Evolutionary conservation across 352 stramenopile species (phyloP), one percentile per base, ranked within the genome.

Genomic region (Halophytophthora polymorphica): DNA sequence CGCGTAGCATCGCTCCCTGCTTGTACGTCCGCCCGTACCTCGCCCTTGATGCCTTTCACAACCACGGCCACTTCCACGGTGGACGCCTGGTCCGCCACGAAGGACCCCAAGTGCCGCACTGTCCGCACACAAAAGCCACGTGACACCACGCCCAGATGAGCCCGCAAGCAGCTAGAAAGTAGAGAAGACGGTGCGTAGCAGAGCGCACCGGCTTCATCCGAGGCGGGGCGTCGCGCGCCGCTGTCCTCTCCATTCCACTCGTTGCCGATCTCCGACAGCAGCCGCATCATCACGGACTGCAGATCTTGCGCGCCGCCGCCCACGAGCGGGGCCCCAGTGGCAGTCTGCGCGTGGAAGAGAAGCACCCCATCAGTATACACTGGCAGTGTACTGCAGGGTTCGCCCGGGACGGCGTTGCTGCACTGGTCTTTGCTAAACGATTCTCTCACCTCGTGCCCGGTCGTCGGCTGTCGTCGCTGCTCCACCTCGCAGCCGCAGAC

Each of bases 21-120:
- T 25, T 3, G 8, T 18, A 38, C 14, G 4, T 22, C 3, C 31
- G 38, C 23, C 10, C 22, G 33, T 41, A 88, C 81, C 62, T 92
- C 81, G 50, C 81, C 81, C 46, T 87, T 88, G 50, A 92, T 88
- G 0, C 73, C 78, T 35, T 76, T 77, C 22, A 85, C 77, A 31
- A 73, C 44, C 34, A 90, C 64, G 0, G 71, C 69, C 19, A 92
- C 81, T 48, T 92, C 81, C 33, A 84, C 76, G 0, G 81, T 92
- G 21, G 78, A 80, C 15, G 78, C 69, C 42, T 89, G 78, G n/a
- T 89, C 81, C 1, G 81, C 81, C 13, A 29, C 46, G 45, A 90
- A 92, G 1, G 70, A 84, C 0, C 73, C 77, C 23, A 92, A 22
- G 7, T 76, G 77, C 17, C 53, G 52, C 28, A 92, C 81, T 88